Evolutionary conservation across 2,329 filamentous ascomycete species (phyloP).

Genomic region (Penicillium sp.): DNA sequence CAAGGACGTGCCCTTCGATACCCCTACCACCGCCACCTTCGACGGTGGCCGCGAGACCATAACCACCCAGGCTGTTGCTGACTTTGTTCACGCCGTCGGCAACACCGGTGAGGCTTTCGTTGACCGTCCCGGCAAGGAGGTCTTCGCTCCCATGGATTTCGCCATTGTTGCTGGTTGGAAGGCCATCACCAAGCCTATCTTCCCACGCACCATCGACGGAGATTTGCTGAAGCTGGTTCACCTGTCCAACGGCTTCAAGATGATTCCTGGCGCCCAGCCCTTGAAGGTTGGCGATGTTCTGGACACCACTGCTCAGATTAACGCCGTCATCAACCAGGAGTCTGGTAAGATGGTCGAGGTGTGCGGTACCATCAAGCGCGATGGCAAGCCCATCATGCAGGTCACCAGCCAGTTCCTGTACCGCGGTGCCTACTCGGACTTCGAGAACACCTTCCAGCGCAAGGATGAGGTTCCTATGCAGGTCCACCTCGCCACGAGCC

Average conservation of each 20-base stretch:
- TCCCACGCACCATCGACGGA: constrained; percentile 93
- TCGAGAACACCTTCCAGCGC: constrained; percentile 97
- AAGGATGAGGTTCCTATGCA: constrained; percentile 96
- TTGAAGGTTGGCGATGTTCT: constrained; percentile 94
- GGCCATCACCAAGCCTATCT: constrained; percentile 98
- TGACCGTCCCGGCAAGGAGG: constrained; percentile 88
- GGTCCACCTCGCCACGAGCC: constrained; percentile 79
- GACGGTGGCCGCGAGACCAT: constrained; percentile 86
- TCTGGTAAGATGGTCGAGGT: constrained; percentile 99
- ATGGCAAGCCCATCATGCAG: constrained; percentile 88
- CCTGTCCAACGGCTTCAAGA: constrained; percentile 95
- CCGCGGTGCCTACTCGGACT: constrained; percentile 88
- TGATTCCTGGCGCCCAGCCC: constrained; percentile 93
- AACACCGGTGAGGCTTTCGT: constrained; percentile 98
- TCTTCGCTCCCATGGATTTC: constrained; percentile 98
- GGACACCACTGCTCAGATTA: constrained; percentile 91
- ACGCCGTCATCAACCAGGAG: constrained; percentile 96
- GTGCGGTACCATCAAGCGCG: constrained; percentile 90
- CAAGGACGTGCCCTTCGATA: constrained; percentile 79
- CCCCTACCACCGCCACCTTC: constrained; percentile 81
- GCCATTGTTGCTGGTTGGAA: constrained; percentile 99
- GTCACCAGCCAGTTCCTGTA: constrained; percentile 98
- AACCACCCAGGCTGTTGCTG: constrained; percentile 89
- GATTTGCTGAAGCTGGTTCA: constrained; percentile 96
- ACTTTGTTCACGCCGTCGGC: constrained; percentile 98